A percentile compares a stretch with the other conserved stretches of the same genome.
These are phyloP conservation scores for Umbellularia californica DNA, from an alignment of 164 flowering plant genomes.

Conservation along the genomic window DNA sequence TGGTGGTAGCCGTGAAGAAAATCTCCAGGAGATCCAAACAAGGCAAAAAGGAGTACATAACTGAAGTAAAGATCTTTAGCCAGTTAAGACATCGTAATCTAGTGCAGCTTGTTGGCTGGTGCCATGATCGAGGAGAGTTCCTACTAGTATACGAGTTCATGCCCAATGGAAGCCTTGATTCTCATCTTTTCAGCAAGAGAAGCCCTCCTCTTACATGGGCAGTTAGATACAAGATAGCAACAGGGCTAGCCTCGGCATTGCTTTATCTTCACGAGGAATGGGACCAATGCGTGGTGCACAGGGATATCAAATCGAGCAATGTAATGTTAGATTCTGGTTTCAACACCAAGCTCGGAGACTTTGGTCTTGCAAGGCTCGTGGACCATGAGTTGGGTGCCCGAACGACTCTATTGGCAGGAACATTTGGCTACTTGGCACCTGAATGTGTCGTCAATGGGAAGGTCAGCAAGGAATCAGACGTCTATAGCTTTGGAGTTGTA, in stretches of 20 bases:
- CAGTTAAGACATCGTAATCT: no score
- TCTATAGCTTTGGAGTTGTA: no score
- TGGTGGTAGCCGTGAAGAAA: conserved; percentile 51
- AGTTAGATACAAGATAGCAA: neutral
- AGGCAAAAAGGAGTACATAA: conserved; percentile 49
- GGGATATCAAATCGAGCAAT: conserved; percentile 55
- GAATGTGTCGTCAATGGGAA: conserved; percentile 29
- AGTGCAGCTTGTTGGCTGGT: no score
- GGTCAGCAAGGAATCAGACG: conserved; percentile 45
- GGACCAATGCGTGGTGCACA: neutral
- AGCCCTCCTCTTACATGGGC: conserved; percentile 14
- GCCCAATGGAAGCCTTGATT: no score
- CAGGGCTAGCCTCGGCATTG: conserved; percentile 13
- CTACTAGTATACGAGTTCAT: no score
- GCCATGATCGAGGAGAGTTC: no score
- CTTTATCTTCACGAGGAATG: no score
- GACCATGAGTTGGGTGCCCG: neutral
- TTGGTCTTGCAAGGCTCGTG: neutral
- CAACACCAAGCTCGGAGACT: conserved; percentile 7
- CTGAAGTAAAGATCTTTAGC: conserved; percentile 22
- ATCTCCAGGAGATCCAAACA: conserved; percentile 33
- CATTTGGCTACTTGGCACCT: conserved; percentile 51
- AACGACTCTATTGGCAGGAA: conserved; percentile 42
- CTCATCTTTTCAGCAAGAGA: no score
- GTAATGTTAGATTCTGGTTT: conserved; percentile 35